Evolutionary conservation across 179 eudicot species (phyloP).

Genomic region (Beta macrorhiza): DNA sequence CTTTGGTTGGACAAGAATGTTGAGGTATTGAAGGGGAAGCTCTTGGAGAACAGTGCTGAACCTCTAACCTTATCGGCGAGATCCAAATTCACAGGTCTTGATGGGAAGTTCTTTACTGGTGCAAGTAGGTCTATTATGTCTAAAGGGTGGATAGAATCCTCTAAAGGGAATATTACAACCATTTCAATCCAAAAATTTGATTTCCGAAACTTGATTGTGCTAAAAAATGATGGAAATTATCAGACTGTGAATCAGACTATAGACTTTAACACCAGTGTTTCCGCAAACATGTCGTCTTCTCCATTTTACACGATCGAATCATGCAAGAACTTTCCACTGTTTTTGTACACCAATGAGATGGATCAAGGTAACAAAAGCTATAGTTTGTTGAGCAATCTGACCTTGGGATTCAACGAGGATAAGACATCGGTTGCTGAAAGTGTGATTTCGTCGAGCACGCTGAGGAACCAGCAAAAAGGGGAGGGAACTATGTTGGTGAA

Average conservation of each 20-base stretch:
- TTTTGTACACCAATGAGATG: slow-evolving; percentile 40
- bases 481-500: slow-evolving; percentile 61
- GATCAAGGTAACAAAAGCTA: slow-evolving; percentile 44
- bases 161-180: slow-evolving; percentile 58
- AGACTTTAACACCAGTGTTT: slow-evolving; percentile 47
- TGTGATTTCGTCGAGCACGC: slow-evolving; percentile 30
- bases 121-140: slow-evolving; percentile 50
- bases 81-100: slow-evolving; percentile 52
- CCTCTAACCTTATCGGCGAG: slow-evolving; percentile 28
- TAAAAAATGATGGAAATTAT: slow-evolving; percentile 50
- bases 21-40: slow-evolving; percentile 44
- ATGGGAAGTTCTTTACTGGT: slow-evolving; percentile 59
- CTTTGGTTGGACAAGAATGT: slow-evolving; percentile 72
- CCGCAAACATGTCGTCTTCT: slow-evolving; percentile 24
- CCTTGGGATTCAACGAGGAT: slow-evolving; percentile 51
- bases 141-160: slow-evolving; percentile 69
- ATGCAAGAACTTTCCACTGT: slow-evolving; percentile 53
- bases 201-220: slow-evolving; percentile 50
- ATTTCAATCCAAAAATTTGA: slow-evolving; percentile 43
- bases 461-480: slow-evolving; percentile 59
- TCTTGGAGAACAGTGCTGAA: slow-evolving; percentile 30
- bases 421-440: slow-evolving; percentile 22
- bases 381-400: slow-evolving; percentile 40
- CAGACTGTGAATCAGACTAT: slow-evolving; percentile 69
- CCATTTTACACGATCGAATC: slow-evolving; percentile 27